Percentiles rank a stretch among this genome's conserved stretches.
phyloP scores from a whole-genome alignment of 1,284 basidiomycete species.

The Tremellales sp. region DNA sequence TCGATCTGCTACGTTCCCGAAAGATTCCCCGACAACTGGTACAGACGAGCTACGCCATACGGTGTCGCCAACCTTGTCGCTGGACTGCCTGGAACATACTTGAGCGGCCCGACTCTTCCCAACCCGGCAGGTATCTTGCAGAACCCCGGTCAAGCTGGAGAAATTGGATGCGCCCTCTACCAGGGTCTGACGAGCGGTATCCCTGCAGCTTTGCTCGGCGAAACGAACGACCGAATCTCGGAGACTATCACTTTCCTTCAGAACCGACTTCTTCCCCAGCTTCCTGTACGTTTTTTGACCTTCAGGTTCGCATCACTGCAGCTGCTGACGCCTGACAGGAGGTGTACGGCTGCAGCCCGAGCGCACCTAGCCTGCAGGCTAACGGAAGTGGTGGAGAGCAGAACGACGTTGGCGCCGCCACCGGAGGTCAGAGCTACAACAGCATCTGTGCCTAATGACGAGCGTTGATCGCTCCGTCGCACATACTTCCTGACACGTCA shows the following conservation, averaged over 20 bases:
- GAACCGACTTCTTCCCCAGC: conserved; percentile 2
- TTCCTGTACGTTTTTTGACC: conserved; percentile 7
- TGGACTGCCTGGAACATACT: conserved; percentile 5
- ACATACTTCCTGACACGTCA: no score
- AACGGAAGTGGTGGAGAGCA: not conserved
- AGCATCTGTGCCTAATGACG: not conserved
- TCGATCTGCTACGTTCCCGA: conserved; percentile 21
- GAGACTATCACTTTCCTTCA: conserved; percentile 1
- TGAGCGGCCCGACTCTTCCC: conserved; percentile 8
- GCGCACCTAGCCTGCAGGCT: not conserved
- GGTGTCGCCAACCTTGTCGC: conserved; percentile 11
- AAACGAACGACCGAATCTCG: conserved; percentile 4
- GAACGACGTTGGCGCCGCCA: not conserved
- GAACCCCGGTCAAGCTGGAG: conserved; percentile 5
- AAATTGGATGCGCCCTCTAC: conserved; percentile 12
- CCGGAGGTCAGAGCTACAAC: not conserved
- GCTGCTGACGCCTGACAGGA: not conserved
- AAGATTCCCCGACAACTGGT: conserved; percentile 21
- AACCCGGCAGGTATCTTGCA: conserved; percentile 9
- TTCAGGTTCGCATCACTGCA: no score
- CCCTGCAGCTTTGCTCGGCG: conserved; percentile 9
- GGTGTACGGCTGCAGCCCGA: not conserved
- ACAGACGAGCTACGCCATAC: conserved; percentile 13
- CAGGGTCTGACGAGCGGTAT: conserved; percentile 8
- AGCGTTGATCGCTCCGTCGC: no score